Conservation (phyloP, 108 stramenopile genomes). For the Skeletonema marinoi region DNA sequence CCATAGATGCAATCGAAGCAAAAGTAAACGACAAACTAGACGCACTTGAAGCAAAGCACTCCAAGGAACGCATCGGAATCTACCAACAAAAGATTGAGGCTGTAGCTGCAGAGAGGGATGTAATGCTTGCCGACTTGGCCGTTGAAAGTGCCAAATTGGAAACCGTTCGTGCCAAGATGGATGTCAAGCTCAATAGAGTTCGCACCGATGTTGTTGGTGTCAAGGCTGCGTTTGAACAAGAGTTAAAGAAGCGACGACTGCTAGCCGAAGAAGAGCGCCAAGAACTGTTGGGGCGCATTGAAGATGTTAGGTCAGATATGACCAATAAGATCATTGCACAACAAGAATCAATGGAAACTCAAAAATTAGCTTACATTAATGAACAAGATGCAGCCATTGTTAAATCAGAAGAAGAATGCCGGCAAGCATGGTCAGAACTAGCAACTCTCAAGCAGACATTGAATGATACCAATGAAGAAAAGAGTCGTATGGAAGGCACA, state of each 20-base stretch:
- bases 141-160: conserved; percentile 37
- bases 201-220: conserved; percentile 19
- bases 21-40: conserved; percentile 29
- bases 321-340: conserved; percentile 22
- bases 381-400: conserved; percentile 26
- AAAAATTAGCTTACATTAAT: conserved; percentile 10
- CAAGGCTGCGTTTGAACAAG: conserved; percentile 27
- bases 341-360: conserved; percentile 5
- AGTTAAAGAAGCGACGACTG: conserved; percentile 17
- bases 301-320: conserved; percentile 28
- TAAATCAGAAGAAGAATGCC: conserved; percentile 31
- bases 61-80: conserved; percentile 34
- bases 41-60: conserved; percentile 29
- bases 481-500: conserved; percentile 3
- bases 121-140: conserved; percentile 30
- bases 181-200: conserved; percentile 25
- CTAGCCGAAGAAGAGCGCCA: conserved; percentile 33
- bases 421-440: conserved; percentile 38
- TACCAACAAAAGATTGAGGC: conserved; percentile 40
- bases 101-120: conserved; percentile 17
- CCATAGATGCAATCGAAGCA: conserved; percentile 22
- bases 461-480: conserved; percentile 12
- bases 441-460: conserved; percentile 20
- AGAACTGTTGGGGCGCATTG: conserved; percentile 25
- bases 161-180: conserved; percentile 24